These are phyloP conservation scores for Aspergillus viridinutans DNA, from an alignment of 2,329 filamentous ascomycete species.

Conservation along the genomic window DNA sequence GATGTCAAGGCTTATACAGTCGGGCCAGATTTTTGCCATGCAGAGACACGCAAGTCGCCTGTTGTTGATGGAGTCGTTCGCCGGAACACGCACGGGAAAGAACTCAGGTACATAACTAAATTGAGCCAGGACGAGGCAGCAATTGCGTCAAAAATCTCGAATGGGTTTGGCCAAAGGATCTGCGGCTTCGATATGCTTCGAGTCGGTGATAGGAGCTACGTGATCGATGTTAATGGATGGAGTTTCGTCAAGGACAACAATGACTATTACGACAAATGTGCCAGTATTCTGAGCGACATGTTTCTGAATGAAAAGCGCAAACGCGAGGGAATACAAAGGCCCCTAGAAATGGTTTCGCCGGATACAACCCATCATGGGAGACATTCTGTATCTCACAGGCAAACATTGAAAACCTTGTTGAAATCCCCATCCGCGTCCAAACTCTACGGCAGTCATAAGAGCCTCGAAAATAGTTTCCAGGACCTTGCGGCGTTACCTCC, in stretches of 20 bases:
- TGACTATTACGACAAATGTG: conserved; percentile 91
- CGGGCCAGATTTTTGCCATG: conserved; percentile 86
- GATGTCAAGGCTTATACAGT: conserved; percentile 99
- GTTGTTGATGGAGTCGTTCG: conserved; percentile 95
- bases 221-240: conserved; percentile 99
- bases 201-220: conserved; percentile 84
- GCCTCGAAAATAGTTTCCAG: conserved; percentile 41
- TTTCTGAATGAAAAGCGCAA: conserved; percentile 71
- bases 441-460: conserved; percentile 46
- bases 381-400: conserved; percentile 42
- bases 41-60: conserved; percentile 93
- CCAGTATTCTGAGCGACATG: conserved; percentile 79
- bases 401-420: conserved; percentile 55
- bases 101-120: conserved; percentile 89
- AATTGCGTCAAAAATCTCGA: conserved; percentile 85
- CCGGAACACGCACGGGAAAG: conserved; percentile 94
- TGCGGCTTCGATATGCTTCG: conserved; percentile 94
- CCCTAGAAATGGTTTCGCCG: conserved; percentile 30
- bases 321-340: conserved; percentile 30
- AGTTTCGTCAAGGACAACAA: conserved; percentile 99
- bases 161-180: conserved; percentile 87
- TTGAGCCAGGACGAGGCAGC: conserved; percentile 74
- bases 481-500: conserved; percentile 36
- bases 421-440: conserved; percentile 63
- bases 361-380: conserved; percentile 35